Evolutionary conservation across 2,329 filamentous ascomycete species (phyloP).

Genomic region (Ascochyta koolunga): DNA sequence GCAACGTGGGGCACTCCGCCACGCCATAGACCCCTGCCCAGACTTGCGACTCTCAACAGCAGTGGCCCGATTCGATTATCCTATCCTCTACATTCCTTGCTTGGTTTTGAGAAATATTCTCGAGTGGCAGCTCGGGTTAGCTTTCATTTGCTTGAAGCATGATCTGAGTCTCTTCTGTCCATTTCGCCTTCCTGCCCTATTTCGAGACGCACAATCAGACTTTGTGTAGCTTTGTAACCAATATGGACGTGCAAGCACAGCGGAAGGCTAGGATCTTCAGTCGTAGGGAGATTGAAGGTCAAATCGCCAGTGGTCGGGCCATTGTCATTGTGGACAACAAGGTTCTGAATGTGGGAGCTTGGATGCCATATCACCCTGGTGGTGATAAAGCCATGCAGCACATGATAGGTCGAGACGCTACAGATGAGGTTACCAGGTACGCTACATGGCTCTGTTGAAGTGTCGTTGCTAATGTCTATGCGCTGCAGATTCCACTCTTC

Average conservation of each 20-base stretch:
- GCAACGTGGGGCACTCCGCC: conserved; percentile 10
- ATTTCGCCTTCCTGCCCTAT: not conserved
- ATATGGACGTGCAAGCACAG: conserved; percentile 36
- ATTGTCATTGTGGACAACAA: conserved; percentile 81
- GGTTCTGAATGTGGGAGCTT: conserved; percentile 87
- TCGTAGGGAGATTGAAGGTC: conserved; percentile 72
- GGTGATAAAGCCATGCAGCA: conserved; percentile 90
- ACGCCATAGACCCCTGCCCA: conserved; percentile 5
- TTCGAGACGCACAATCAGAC: not conserved
- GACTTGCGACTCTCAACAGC: conserved; percentile 15
- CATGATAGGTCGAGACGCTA: conserved; percentile 92
- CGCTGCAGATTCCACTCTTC: conserved; percentile 75
- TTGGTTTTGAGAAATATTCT: not conserved
- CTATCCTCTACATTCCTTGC: conserved; percentile 17
- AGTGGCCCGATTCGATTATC: conserved; percentile 25
- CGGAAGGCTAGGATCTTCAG: conserved; percentile 60
- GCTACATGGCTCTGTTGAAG: conserved; percentile 39
- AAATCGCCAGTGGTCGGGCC: conserved; percentile 81
- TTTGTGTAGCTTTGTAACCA: conserved; percentile 4
- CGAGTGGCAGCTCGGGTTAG: not conserved
- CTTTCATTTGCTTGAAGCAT: conserved; percentile 7
- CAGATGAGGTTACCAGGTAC: conserved; percentile 90
- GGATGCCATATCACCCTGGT: conserved; percentile 88
- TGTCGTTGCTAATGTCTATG: conserved; percentile 9
- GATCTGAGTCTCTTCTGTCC: conserved; percentile 2